Conservation (phyloP, 441 rosid genomes). For the Lepidium campestre region DNA sequence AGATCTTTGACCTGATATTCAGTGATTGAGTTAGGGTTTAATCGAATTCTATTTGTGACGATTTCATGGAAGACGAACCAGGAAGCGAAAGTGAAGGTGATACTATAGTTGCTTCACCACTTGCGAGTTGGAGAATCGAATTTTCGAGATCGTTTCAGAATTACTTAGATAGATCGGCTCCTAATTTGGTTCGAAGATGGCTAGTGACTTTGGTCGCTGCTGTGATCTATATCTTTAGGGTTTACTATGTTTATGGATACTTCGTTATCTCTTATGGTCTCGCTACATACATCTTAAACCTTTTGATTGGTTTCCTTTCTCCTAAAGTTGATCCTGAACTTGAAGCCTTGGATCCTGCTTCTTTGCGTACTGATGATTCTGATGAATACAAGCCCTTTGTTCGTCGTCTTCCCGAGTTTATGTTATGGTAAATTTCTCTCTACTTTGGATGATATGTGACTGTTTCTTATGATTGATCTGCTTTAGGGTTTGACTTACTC, state of each 20-base stretch:
- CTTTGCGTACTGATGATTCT: conserved; percentile 29
- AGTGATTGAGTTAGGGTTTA: conserved; percentile 4
- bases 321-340: conserved; percentile 56
- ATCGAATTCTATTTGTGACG: neutral
- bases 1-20: neutral
- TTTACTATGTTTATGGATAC: conserved; percentile 42
- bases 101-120: conserved; percentile 20
- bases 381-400: conserved; percentile 54
- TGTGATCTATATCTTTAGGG: conserved; percentile 37
- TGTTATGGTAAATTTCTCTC: conserved; percentile 37
- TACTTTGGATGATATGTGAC: neutral
- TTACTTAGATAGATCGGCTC: conserved; percentile 42
- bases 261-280: conserved; percentile 49
- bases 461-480: neutral
- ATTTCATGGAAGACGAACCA: conserved; percentile 37
- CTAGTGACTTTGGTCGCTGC: conserved; percentile 39
- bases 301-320: conserved; percentile 54
- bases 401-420: conserved; percentile 58
- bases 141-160: conserved; percentile 41
- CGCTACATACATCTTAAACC: conserved; percentile 54
- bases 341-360: conserved; percentile 36
- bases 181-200: conserved; percentile 42
- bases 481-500: neutral
- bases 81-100: conserved; percentile 31
- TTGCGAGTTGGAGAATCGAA: conserved; percentile 38